Percentiles rank a stretch among this genome's conserved stretches.
Evolutionary conservation across 345 rosid genomes (phyloP).

Genomic region (Anacardium occidentale): DNA sequence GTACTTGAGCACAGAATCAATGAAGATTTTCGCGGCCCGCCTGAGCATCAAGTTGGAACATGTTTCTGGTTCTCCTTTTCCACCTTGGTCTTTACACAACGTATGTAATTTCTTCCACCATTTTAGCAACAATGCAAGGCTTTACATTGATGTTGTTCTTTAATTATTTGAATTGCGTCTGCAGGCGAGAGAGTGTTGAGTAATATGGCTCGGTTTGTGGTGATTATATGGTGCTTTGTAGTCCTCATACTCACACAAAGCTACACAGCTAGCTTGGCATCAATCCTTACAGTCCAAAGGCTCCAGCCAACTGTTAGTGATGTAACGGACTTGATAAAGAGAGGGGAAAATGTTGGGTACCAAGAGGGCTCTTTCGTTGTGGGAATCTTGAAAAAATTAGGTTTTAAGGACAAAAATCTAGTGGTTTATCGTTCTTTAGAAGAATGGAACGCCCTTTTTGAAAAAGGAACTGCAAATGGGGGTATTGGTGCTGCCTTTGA

Average conservation of each 20-base stretch:
- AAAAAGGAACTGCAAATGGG: constrained; percentile 29
- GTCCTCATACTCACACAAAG: constrained; percentile 65
- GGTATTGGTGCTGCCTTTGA: constrained; percentile 42
- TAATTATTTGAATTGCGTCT: not conserved
- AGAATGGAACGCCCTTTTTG: constrained; percentile 31
- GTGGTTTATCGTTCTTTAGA: constrained; percentile 7
- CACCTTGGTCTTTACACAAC: constrained; percentile 47
- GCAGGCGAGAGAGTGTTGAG: constrained; percentile 59
- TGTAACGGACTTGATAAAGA: constrained; percentile 34
- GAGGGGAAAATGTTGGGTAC: constrained; percentile 43
- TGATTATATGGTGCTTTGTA: constrained; percentile 61
- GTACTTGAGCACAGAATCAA: constrained; percentile 62
- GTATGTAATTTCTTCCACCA: not conserved
- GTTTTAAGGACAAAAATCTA: constrained; percentile 23
- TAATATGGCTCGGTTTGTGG: constrained; percentile 43
- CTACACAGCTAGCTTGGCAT: constrained; percentile 70
- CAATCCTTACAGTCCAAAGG: constrained; percentile 52
- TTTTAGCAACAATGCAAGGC: not conserved
- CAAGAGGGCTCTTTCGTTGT: constrained; percentile 33
- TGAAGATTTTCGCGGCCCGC: constrained; percentile 58
- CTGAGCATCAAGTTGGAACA: constrained; percentile 39
- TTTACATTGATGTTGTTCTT: not conserved
- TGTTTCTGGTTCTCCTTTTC: constrained; percentile 76
- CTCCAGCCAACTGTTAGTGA: constrained; percentile 46
- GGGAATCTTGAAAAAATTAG: constrained; percentile 27